Percentiles rank a stretch among this genome's conserved stretches.
Evolutionary conservation across 192 early-diverging fungal species (phyloP).

Genomic region (Irineochytrium annulatum): DNA sequence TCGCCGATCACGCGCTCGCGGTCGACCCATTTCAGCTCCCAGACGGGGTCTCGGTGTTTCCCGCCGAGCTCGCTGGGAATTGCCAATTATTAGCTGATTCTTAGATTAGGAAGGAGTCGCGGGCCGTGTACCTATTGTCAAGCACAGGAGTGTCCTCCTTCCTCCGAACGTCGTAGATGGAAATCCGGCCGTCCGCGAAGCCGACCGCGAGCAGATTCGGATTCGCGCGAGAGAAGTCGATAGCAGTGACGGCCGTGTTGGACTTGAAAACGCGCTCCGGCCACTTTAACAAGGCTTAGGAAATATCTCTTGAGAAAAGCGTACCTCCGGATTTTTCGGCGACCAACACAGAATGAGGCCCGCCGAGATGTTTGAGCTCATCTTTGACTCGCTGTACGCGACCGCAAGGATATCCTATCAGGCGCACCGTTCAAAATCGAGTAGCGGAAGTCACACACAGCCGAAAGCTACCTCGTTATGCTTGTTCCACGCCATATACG

Average conservation of each 20-base stretch:
- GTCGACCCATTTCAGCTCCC: constrained; percentile 63
- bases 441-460: neutral
- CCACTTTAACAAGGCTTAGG: constrained; percentile 32
- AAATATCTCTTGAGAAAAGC: constrained; percentile 4
- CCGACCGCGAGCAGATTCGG: constrained; percentile 54
- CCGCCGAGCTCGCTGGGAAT: constrained; percentile 36
- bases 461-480: constrained; percentile 40
- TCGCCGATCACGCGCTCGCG: constrained; percentile 44
- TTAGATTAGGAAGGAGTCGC: neutral
- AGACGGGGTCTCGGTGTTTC: constrained; percentile 59
- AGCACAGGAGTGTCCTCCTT: constrained; percentile 37
- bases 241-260: constrained; percentile 42
- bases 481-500: constrained; percentile 55
- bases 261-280: constrained; percentile 50
- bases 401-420: constrained; percentile 53
- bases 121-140: constrained; percentile 34
- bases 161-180: constrained; percentile 52
- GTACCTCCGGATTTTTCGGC: constrained; percentile 55
- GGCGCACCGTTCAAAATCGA: neutral
- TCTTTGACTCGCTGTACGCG: constrained; percentile 47
- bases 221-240: constrained; percentile 51
- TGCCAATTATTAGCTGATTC: neutral
- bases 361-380: constrained; percentile 17
- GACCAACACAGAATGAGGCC: constrained; percentile 56
- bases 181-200: constrained; percentile 45